These are phyloP conservation scores for Copromyces sp. DNA, from an alignment of 495 filamentous ascomycete species.

Conservation along the genomic window DNA sequence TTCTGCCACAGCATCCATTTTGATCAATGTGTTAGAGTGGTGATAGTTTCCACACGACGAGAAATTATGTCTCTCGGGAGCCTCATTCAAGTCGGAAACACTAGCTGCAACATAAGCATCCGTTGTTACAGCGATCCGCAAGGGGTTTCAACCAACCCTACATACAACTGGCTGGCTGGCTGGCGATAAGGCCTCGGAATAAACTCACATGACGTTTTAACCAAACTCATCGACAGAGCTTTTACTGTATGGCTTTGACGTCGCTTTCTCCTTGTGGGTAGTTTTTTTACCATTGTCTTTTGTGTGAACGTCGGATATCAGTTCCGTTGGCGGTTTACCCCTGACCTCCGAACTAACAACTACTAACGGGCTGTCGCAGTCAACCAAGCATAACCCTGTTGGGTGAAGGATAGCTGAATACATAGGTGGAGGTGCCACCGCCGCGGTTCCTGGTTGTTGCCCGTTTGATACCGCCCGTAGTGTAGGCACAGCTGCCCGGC, in stretches of 20 bases:
- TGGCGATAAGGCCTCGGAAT: background rate
- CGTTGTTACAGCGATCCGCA: background rate
- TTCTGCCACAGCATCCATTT: background rate
- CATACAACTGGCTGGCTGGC: background rate
- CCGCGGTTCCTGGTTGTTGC: too few relatives aligned
- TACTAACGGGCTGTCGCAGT: background rate
- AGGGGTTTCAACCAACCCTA: background rate
- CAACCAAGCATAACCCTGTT: background rate
- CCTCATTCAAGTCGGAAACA: background rate
- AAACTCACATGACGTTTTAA: background rate
- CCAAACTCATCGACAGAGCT: background rate
- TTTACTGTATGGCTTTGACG: background rate
- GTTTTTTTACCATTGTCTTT: background rate
- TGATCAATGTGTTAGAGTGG: background rate
- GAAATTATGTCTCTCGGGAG: background rate
- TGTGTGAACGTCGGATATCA: background rate
- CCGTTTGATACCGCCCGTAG: background rate
- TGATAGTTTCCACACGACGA: background rate
- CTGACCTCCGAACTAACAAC: background rate
- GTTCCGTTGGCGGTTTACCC: background rate
- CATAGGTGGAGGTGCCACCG: too few relatives aligned
- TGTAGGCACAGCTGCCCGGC: background rate
- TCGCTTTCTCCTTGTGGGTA: background rate
- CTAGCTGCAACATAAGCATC: background rate
- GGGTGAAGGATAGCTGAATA: background rate